These are phyloP conservation scores for Ustilago curta DNA, from an alignment of 1,284 basidiomycete genomes.

Conservation along the genomic window DNA sequence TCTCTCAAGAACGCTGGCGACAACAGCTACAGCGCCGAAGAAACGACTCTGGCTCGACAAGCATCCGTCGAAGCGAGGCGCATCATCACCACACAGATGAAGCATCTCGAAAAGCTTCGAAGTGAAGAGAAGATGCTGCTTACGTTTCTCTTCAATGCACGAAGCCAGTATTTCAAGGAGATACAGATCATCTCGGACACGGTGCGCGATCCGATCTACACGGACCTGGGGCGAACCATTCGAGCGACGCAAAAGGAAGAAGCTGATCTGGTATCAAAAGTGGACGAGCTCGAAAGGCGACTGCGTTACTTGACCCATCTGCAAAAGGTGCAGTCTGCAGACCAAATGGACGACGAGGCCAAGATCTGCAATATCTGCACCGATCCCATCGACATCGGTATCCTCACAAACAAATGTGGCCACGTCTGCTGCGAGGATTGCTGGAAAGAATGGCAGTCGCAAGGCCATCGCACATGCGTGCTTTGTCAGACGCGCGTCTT, in stretches of 20 bases:
- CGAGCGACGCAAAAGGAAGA: conserved; percentile 47
- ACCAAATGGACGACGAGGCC: conserved; percentile 42
- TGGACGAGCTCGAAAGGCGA: conserved; percentile 51
- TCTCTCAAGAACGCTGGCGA: conserved; percentile 45
- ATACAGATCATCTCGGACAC: conserved; percentile 64
- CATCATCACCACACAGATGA: conserved; percentile 45
- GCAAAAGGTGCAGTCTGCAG: conserved; percentile 51
- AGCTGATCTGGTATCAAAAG: conserved; percentile 25
- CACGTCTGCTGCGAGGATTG: conserved; percentile 64
- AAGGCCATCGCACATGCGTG: conserved; percentile 57
- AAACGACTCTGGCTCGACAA: conserved; percentile 30
- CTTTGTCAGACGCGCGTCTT: conserved; percentile 59
- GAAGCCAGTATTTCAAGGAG: conserved; percentile 62
- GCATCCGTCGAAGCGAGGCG: conserved; percentile 29
- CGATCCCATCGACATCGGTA: conserved; percentile 58
- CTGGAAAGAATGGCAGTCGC: conserved; percentile 62
- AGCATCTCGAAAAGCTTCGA: conserved; percentile 46
- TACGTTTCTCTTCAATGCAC: conserved; percentile 56
- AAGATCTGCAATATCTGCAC: conserved; percentile 64
- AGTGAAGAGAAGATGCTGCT: conserved; percentile 47
- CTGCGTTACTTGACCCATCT: conserved; percentile 61
- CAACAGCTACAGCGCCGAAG: conserved; percentile 24
- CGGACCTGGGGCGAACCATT: conserved; percentile 36
- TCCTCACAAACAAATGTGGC: conserved; percentile 62
- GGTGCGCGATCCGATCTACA: conserved; percentile 56